phyloP scores from a whole-genome alignment of 345 rosid genomes.

The Aurinia saxatilis region DNA sequence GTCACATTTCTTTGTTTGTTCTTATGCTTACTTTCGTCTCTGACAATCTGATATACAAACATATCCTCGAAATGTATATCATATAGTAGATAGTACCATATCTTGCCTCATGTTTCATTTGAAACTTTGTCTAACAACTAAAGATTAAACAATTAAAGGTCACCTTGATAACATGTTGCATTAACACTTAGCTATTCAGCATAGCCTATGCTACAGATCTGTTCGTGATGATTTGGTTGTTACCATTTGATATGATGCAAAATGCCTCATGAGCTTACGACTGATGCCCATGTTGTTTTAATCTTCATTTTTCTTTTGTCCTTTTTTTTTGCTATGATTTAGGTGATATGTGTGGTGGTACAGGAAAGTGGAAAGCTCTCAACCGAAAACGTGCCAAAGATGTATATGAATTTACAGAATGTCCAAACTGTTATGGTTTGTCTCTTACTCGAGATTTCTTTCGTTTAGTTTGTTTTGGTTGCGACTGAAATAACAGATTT shows the following conservation, averaged over 20 bases:
- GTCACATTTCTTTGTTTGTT: slow-evolving; percentile 13
- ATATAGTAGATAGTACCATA: neutral
- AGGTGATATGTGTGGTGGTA: slow-evolving; percentile 99
- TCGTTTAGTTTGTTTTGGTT: neutral
- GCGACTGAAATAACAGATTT: neutral
- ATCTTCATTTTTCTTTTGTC: neutral
- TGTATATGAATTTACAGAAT: slow-evolving; percentile 90
- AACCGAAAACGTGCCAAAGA: slow-evolving; percentile 93
- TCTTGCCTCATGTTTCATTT: neutral
- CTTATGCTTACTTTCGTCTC: neutral
- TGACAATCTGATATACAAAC: neutral
- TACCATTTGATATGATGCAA: neutral
- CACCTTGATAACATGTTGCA: neutral
- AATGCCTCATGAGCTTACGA: neutral
- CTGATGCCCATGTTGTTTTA: neutral
- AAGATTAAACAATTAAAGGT: neutral
- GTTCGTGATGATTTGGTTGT: neutral
- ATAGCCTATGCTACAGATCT: too few relatives aligned
- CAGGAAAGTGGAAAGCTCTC: slow-evolving; percentile 99
- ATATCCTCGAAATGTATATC: neutral
- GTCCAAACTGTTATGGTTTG: slow-evolving; percentile 92
- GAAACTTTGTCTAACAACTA: neutral
- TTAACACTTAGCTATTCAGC: neutral
- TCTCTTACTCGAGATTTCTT: neutral
- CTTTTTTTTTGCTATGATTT: slow-evolving; percentile 6